Evolutionary conservation across 2,329 filamentous ascomycete species (phyloP).

Genomic region (Periconia digitata): DNA sequence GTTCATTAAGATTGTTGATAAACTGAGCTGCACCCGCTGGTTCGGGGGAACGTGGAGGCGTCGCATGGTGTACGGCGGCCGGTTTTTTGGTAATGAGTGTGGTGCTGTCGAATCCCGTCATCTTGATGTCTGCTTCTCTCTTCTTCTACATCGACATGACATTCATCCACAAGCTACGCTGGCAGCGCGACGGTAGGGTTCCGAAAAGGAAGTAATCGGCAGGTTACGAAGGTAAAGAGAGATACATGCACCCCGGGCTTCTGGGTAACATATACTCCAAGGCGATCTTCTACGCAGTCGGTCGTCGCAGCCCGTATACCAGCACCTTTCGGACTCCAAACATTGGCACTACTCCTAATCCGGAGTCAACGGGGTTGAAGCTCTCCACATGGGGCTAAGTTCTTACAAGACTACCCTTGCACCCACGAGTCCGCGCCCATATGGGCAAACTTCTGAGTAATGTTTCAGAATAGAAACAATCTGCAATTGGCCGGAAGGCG

Average conservation of each 20-base stretch:
- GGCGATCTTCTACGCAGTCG: neutral
- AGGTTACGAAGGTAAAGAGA: neutral
- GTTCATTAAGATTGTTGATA: conserved; percentile 14
- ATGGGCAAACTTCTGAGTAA: neutral
- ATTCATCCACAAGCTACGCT: neutral
- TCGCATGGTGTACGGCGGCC: neutral
- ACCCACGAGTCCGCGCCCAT: neutral
- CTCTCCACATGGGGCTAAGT: conserved; percentile 3
- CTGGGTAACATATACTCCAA: neutral
- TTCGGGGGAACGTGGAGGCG: conserved; percentile 2
- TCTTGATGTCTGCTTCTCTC: neutral
- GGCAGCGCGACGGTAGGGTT: neutral
- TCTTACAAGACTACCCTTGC: neutral
- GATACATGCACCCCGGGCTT: neutral
- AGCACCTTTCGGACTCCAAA: neutral
- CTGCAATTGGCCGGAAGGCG: neutral
- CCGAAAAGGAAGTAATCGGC: neutral
- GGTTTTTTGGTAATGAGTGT: conserved; percentile 2
- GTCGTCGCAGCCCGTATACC: neutral
- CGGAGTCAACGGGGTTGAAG: neutral
- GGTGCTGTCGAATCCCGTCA: conserved; percentile 2
- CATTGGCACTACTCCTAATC: neutral
- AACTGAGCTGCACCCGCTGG: conserved; percentile 21
- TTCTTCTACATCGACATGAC: neutral
- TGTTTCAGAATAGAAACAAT: neutral